Evolutionary conservation across 495 filamentous ascomycete genomes (phyloP), one percentile per base, ranked within the genome.

Genomic region (Hypoxylon intermedium): DNA sequence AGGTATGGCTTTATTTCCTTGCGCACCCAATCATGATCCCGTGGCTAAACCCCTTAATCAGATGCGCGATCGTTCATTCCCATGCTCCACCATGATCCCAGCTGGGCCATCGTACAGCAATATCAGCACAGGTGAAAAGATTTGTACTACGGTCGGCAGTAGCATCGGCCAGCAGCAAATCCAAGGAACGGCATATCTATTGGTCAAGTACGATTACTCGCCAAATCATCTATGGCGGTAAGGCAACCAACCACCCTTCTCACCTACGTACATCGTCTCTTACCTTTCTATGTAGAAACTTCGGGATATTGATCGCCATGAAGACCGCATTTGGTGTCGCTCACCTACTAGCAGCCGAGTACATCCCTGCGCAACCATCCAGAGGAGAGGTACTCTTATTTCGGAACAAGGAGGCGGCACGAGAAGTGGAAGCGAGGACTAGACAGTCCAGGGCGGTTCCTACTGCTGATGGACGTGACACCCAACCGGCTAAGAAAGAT

Each of bases 381-480:
- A 94, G 92, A 74, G 92, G 91, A 24, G 92, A 97, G 71, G 87
- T 97, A 12, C 77, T 96, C 4, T 78, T 97, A 23, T 97, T 95
- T n/a, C n/a, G n/a, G n/a, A n/a, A n/a, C 79, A 30, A 30, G 26
- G 5, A 30, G 26, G 26, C n/a, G n/a, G 26, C 26, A 30, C 26
- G 5, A 30, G 26, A 30, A 5, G 26, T 9, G 26, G 26, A 30
- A 30, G n/a, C n/a, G n/a, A n/a, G n/a, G n/a, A n/a, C n/a, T n/a
- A n/a, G n/a, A n/a, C n/a, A n/a, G n/a, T n/a, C n/a, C n/a, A n/a
- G n/a, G n/a, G n/a, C n/a, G n/a, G n/a, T n/a, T n/a, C n/a, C n/a
- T n/a, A n/a, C n/a, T n/a, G n/a, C n/a, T n/a, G n/a, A n/a, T n/a
- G n/a, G n/a, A n/a, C n/a, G n/a, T n/a, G n/a, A n/a, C n/a, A n/a